These are phyloP conservation scores for Ustilago crameri DNA, from an alignment of 1,284 basidiomycete species.

Conservation along the genomic window DNA sequence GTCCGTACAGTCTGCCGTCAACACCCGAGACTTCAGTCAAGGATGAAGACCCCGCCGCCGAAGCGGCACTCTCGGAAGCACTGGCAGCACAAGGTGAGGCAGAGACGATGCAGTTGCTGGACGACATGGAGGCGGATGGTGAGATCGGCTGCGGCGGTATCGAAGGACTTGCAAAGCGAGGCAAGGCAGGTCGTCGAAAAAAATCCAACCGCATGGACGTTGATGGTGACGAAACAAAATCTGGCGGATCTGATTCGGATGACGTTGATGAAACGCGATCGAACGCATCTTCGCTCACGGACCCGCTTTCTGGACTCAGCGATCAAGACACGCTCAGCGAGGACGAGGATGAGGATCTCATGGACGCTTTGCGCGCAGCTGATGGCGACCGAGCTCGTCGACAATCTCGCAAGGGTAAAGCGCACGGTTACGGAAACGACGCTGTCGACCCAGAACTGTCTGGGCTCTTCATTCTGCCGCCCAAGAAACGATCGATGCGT, in stretches of 20 bases:
- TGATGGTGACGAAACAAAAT: conserved; percentile 8
- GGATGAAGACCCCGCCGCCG: conserved; percentile 15
- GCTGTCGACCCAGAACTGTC: conserved; percentile 31
- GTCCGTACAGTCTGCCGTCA: conserved; percentile 38
- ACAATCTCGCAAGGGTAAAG: conserved; percentile 8
- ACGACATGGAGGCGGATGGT: conserved; percentile 14
- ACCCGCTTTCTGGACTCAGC: conserved; percentile 56
- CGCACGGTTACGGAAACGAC: not conserved
- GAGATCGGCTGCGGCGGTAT: conserved; percentile 37
- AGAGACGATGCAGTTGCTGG: conserved; percentile 19
- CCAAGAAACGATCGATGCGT: conserved; percentile 61
- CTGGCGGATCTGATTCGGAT: conserved; percentile 18
- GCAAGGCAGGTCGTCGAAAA: not conserved
- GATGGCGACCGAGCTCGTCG: conserved; percentile 12
- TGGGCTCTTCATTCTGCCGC: conserved; percentile 52
- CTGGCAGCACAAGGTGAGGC: conserved; percentile 18
- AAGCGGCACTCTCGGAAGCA: conserved; percentile 15
- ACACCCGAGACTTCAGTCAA: conserved; percentile 41
- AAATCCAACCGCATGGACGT: conserved; percentile 16
- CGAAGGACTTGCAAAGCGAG: conserved; percentile 10
- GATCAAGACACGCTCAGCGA: conserved; percentile 44
- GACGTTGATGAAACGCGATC: conserved; percentile 44
- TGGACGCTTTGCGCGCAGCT: conserved; percentile 28
- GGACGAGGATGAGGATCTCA: conserved; percentile 55
- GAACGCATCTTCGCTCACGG: conserved; percentile 52